These are phyloP conservation scores for Heteromeles arbutifolia DNA, from an alignment of 306 rosid genomes.

Conservation along the genomic window DNA sequence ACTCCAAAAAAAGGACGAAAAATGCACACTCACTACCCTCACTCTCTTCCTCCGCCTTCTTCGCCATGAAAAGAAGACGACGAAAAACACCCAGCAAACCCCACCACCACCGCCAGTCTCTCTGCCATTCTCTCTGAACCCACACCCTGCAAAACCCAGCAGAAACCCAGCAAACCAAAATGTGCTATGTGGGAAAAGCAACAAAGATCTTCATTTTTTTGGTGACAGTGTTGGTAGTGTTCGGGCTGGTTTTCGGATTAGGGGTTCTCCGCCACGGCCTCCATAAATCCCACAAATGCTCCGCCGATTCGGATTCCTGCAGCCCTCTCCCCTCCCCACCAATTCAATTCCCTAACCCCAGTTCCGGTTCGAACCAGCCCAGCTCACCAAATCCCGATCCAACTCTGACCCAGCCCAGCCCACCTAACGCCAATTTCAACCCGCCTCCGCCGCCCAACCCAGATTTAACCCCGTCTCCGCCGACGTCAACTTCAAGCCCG, in stretches of 20 bases:
- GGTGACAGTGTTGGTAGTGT: constrained; percentile 58
- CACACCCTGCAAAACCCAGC: not conserved
- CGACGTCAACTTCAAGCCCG: constrained; percentile 29
- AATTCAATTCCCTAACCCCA: constrained; percentile 38
- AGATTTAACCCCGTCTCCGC: constrained; percentile 7
- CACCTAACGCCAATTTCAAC: constrained; percentile 1
- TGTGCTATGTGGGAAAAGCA: constrained; percentile 98
- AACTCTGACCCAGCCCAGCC: not conserved
- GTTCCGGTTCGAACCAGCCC: constrained; percentile 30
- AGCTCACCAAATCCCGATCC: constrained; percentile 23
- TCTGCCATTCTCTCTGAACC: constrained; percentile 9
- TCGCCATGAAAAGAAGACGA: constrained; percentile 81
- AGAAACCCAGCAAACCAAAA: not conserved
- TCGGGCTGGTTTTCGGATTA: constrained; percentile 64
- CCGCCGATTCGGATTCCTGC: constrained; percentile 42
- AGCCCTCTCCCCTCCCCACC: constrained; percentile 34
- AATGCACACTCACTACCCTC: not conserved
- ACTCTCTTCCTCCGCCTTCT: constrained; percentile 12
- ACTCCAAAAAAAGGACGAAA: constrained; percentile 3
- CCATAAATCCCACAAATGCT: constrained; percentile 49
- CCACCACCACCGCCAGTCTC: not conserved
- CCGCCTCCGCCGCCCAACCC: constrained; percentile 11
- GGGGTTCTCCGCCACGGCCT: constrained; percentile 46
- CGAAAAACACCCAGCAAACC: constrained; percentile 37
- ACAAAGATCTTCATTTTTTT: constrained; percentile 98